Base-by-base conservation (phyloP, 148 eudicot species). In the Nepenthes mirabilis region DNA sequence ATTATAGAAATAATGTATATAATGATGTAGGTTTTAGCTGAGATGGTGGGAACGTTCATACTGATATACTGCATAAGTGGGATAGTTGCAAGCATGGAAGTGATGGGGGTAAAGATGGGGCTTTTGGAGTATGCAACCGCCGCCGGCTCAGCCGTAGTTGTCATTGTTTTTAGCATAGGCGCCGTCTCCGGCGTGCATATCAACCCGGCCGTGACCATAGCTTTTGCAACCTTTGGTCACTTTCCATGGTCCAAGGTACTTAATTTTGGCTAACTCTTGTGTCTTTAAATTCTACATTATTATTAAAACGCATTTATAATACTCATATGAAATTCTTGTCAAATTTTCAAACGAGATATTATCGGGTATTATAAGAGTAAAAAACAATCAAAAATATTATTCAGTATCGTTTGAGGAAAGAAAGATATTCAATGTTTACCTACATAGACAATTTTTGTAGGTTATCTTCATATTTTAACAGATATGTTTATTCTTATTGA, bases 121-220 rank as follows among this genome's bases (percentile, higher is more conserved):
- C 76, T 91, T 12, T 47, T 80, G 36, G 90, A 83, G 65, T 91
- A 83, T 57, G 90, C 97, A 1, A 57, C 69, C 34, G 80, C 95
- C 9, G 96, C 96, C 8, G 95, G 82, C 9, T 65, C 91, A 5
- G 73, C 93, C 2, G 81, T 85, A 2, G 68, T 74, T 2, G 81
- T 86, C 32, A 62, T 87, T 49, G 75, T 82, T 56, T 87, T 76
- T 77, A 70, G 88, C 2, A 61, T 85, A 0, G 94, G 86, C 1
- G 14, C 69, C 53, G 78, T 85, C 57, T 88, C 96, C 2, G 97
- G 97, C 35, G 97, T 93, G 33, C 97, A 91, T 80, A 72, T 91
- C 48, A 91, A 88, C 74, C 97, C 97, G 49, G 82, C 97, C 14
- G 76, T 85, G 65, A 88, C 96, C 1, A 71, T 91, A 10, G 93